Evolutionary conservation across 169 alveolate genomes (phyloP).

Genomic region (Cryptosporidium andersoni): DNA sequence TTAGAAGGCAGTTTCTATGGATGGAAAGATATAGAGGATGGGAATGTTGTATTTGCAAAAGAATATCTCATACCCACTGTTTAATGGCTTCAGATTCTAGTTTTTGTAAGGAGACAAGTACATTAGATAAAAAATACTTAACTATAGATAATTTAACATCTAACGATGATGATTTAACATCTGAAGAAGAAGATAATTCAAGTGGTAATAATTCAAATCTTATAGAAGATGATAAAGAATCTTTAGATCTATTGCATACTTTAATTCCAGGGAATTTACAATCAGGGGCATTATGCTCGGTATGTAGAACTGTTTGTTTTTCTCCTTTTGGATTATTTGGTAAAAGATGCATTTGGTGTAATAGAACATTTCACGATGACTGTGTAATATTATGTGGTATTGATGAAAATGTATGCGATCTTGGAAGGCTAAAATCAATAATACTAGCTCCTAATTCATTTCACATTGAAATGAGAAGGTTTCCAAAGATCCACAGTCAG

Average conservation of each 20-base stretch:
- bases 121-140: not conserved
- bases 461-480: constrained; percentile 4
- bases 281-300: constrained; percentile 59
- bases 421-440: constrained; percentile 59
- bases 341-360: constrained; percentile 76
- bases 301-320: constrained; percentile 55
- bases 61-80: constrained; percentile 58
- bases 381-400: constrained; percentile 45
- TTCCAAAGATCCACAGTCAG: not conserved
- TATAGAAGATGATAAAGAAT: not conserved
- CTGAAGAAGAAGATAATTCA: no score
- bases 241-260: constrained; percentile 8
- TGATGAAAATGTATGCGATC: constrained; percentile 25
- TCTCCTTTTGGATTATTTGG: constrained; percentile 63
- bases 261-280: constrained; percentile 50
- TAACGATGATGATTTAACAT: not conserved
- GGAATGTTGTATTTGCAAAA: constrained; percentile 60
- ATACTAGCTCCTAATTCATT: constrained; percentile 64
- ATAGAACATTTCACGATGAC: constrained; percentile 75
- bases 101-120: constrained; percentile 36
- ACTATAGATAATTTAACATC: not conserved
- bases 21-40: constrained; percentile 65
- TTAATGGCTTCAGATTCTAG: constrained; percentile 64
- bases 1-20: constrained; percentile 36
- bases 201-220: no score